Conservation (phyloP, 2,329 filamentous ascomycete genomes). For the Neopestalotiopsis sp. region DNA sequence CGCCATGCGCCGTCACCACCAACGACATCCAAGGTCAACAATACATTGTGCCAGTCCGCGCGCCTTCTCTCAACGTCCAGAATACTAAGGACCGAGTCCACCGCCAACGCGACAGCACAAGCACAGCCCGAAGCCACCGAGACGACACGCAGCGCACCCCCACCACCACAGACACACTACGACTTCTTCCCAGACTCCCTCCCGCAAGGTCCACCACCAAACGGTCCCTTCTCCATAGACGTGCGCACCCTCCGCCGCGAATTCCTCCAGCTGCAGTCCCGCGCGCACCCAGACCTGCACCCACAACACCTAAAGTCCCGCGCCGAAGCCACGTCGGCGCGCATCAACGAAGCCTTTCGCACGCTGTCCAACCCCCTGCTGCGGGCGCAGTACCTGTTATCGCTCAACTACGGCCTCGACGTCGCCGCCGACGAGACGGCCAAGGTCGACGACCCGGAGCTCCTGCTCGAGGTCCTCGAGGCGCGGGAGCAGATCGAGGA, state of each 20-base stretch:
- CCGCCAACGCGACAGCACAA: neutral
- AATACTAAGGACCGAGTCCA: neutral
- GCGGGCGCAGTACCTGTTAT: constrained; percentile 87
- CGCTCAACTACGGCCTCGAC: constrained; percentile 73
- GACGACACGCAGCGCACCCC: neutral
- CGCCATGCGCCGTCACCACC: neutral
- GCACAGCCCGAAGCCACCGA: neutral
- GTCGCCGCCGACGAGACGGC: constrained; percentile 80
- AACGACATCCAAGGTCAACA: neutral
- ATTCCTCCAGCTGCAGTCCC: constrained; percentile 83
- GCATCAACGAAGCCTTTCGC: constrained; percentile 91
- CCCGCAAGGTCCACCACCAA: constrained; percentile 77
- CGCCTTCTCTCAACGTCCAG: neutral
- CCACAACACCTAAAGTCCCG: constrained; percentile 58
- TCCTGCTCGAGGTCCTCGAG: constrained; percentile 83
- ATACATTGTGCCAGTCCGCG: neutral
- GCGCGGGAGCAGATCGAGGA: constrained; percentile 77
- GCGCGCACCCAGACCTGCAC: constrained; percentile 75
- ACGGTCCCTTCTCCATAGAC: constrained; percentile 78
- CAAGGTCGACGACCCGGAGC: constrained; percentile 68
- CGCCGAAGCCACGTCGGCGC: constrained; percentile 79
- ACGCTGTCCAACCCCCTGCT: constrained; percentile 79
- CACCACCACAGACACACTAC: constrained; percentile 69
- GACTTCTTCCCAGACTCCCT: constrained; percentile 85
- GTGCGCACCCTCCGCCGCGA: constrained; percentile 75